Conservation (phyloP, 345 rosid species). For the Atalantia buxifolia region DNA sequence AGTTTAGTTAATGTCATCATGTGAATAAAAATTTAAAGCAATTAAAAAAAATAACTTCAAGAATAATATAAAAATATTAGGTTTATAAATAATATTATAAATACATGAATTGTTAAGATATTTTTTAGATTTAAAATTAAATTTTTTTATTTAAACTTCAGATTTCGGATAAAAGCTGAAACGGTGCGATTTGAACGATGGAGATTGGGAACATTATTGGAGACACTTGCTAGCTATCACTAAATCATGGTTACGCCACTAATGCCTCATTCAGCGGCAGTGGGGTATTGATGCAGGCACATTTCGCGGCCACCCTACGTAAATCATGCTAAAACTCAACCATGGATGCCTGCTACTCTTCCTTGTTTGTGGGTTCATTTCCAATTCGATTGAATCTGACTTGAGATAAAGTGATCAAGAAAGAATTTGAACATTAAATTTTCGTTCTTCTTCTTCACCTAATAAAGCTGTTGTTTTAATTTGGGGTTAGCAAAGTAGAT, state of each 20-base stretch:
- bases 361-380: background rate
- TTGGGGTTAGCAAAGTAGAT: background rate
- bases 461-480: background rate
- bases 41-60: no score
- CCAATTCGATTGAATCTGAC: no score
- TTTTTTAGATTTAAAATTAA: no score
- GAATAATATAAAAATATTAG: no score
- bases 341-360: background rate
- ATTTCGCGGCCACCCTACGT: background rate
- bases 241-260: background rate
- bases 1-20: no score
- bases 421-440: no score
- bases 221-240: background rate
- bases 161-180: no score
- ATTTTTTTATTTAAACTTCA: no score
- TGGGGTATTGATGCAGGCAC: conserved; percentile 12
- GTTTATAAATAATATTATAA: no score
- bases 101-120: no score
- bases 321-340: background rate
- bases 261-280: background rate
- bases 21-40: no score
- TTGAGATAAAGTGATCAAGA: no score
- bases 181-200: background rate
- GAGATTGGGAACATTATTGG: conserved; percentile 8
- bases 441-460: background rate